phyloP scores from a whole-genome alignment of 345 rosid genomes.

The Barbarea vulgaris region DNA sequence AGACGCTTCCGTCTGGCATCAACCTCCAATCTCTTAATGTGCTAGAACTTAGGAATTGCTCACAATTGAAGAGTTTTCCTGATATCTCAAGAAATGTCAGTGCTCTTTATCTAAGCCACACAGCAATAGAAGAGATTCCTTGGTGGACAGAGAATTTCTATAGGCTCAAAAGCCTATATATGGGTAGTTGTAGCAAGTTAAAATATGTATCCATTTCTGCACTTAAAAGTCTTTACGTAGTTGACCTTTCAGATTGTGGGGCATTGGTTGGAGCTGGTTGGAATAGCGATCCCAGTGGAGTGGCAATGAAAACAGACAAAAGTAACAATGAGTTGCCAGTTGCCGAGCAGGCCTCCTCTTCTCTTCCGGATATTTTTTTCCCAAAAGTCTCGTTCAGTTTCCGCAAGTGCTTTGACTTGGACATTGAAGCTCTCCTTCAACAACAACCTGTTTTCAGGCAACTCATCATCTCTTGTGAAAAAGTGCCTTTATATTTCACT shows the following conservation, averaged over 20 bases:
- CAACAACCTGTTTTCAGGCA: neutral
- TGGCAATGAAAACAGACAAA: neutral
- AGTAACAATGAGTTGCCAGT: neutral
- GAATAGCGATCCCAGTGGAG: neutral
- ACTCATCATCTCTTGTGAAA: neutral
- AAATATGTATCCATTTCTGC: neutral
- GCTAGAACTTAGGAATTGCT: neutral
- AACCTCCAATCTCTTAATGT: neutral
- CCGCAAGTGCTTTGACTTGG: neutral
- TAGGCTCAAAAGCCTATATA: neutral
- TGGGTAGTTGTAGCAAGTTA: neutral
- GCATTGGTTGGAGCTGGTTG: neutral
- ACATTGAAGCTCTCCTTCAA: neutral
- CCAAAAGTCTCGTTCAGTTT: neutral
- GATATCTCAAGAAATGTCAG: neutral
- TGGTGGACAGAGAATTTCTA: neutral
- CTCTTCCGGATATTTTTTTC: neutral
- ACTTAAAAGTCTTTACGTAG: fast-evolving
- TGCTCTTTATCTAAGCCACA: neutral
- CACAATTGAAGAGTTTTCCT: neutral
- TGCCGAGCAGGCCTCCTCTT: neutral
- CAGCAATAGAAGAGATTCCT: neutral
- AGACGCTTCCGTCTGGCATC: neutral
- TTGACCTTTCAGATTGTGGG: neutral
- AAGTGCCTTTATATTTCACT: constrained; percentile 7